phyloP scores from a whole-genome alignment of 345 rosid genomes.

The Cardiospermum halicacabum region DNA sequence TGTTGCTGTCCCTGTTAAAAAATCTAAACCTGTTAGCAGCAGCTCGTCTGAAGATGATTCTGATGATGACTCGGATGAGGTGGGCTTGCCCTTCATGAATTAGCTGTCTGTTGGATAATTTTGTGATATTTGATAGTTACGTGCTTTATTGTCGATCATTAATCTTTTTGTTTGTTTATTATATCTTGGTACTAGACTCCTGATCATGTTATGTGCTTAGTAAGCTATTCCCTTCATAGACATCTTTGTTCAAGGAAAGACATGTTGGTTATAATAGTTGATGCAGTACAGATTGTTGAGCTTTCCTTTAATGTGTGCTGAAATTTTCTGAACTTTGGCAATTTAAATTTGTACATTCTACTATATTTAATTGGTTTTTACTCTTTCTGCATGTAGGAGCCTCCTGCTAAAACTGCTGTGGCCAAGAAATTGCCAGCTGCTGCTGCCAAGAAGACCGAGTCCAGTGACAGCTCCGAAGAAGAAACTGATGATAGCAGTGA shows the following conservation, averaged over 20 bases:
- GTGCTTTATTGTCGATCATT: background rate
- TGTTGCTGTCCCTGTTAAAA: slow-evolving; percentile 28
- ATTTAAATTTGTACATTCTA: background rate
- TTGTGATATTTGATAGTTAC: background rate
- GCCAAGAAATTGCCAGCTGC: slow-evolving; percentile 17
- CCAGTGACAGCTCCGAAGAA: slow-evolving; percentile 37
- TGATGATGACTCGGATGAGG: slow-evolving; percentile 29
- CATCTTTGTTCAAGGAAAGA: too few relatives aligned
- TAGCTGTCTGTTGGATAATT: background rate
- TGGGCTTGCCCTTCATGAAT: background rate
- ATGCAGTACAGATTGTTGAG: background rate
- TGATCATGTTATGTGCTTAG: too few relatives aligned
- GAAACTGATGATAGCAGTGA: slow-evolving; percentile 16
- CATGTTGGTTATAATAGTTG: too few relatives aligned
- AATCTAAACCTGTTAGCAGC: slow-evolving; percentile 20
- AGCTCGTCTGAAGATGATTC: slow-evolving; percentile 33
- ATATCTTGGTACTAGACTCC: too few relatives aligned
- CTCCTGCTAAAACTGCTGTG: background rate
- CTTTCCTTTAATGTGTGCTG: background rate
- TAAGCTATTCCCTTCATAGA: too few relatives aligned
- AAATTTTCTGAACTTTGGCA: background rate
- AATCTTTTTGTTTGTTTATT: too few relatives aligned
- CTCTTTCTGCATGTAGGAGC: background rate
- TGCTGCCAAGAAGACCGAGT: slow-evolving; percentile 17
- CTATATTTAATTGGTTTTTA: background rate